Base-by-base conservation (phyloP, 768 basidiomycete species). In the Tephrocybe sp. region DNA sequence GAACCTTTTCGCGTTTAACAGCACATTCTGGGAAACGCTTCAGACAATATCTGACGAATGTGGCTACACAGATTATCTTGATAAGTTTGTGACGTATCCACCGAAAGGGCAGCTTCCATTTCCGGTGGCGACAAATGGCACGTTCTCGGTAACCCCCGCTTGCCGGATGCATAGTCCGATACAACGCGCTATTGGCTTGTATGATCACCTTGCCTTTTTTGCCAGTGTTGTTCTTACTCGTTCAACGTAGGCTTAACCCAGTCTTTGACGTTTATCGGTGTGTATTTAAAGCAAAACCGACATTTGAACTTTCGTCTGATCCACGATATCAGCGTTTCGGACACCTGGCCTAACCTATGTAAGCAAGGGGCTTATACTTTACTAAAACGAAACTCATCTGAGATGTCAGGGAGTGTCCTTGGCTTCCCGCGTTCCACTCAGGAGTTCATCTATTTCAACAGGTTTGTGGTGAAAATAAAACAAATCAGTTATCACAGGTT, bases 391-490 rank as follows among this genome's bases (percentile, higher is more conserved):
- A 17, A 15, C 30, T 34, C 18, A 30, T 26, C 26, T 41, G 3
- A 11, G 44, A 7, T 14, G 10, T 18, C 38, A 77, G 77, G 78
- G 77, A 77, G 76, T 50, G 85, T 87, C 20, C 76, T 87, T 17
- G 86, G 86, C 7, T 86, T 84, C 73, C 85, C 86, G n/a, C 74
- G 78, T 12, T 73, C 76, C 6, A 81, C 77, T 1, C 78, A 81
- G 59, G 64, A 81, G 54, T 81, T 81, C 54, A 66, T 80, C 26
- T 81, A 80, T 60, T 81, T 81, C 65, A 80, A 81, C 48, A 64
- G 78, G 74, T 73, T 50, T 40, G 68, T 38, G 18, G 28, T n/a
- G 1, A 25, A 36, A 17, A 7, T 20, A 26, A 11, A 4, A 20
- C n/a, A n/a, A n/a, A n/a, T n/a, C n/a, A n/a, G n/a, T n/a, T n/a